Percentiles rank a stretch among this genome's conserved stretches.
Evolutionary conservation across 108 stramenopile species (phyloP).

Genomic region (Pseudonitzschia delicatissima): DNA sequence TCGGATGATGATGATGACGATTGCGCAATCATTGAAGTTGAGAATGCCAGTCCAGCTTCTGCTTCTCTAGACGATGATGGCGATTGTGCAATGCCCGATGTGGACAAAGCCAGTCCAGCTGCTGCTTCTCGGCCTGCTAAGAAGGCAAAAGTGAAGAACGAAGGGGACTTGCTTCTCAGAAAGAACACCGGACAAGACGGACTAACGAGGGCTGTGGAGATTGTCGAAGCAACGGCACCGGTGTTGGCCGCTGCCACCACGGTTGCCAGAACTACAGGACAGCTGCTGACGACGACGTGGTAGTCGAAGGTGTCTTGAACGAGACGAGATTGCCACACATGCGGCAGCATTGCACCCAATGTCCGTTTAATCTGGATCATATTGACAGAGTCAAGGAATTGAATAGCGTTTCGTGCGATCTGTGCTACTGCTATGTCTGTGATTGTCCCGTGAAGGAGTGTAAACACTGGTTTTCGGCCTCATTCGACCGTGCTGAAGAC

Average conservation of each 20-base stretch:
- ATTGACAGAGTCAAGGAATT: neutral
- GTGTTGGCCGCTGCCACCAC: slow-evolving; percentile 29
- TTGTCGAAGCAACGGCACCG: slow-evolving; percentile 17
- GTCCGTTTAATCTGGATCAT: slow-evolving; percentile 7
- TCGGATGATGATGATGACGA: too few relatives aligned
- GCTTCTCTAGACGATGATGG: too few relatives aligned
- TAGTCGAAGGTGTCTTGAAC: slow-evolving; percentile 21
- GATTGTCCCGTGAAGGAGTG: slow-evolving; percentile 26
- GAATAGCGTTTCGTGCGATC: slow-evolving; percentile 16
- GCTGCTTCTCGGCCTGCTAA: too few relatives aligned
- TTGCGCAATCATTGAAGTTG: too few relatives aligned
- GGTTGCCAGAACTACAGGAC: too few relatives aligned
- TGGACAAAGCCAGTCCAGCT: too few relatives aligned
- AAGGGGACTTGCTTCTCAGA: neutral
- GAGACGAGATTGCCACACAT: slow-evolving; percentile 31
- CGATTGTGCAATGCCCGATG: too few relatives aligned
- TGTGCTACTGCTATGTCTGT: slow-evolving; percentile 46
- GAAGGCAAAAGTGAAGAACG: neutral
- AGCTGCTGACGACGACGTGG: slow-evolving; percentile 32
- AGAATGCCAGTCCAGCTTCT: too few relatives aligned
- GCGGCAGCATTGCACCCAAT: slow-evolving; percentile 34
- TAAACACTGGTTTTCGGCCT: slow-evolving; percentile 7
- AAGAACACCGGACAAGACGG: neutral
- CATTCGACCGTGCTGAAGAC: neutral
- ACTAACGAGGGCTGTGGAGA: neutral